These are phyloP conservation scores for Brassica incana DNA, from an alignment of 345 rosid genomes.

Conservation along the genomic window DNA sequence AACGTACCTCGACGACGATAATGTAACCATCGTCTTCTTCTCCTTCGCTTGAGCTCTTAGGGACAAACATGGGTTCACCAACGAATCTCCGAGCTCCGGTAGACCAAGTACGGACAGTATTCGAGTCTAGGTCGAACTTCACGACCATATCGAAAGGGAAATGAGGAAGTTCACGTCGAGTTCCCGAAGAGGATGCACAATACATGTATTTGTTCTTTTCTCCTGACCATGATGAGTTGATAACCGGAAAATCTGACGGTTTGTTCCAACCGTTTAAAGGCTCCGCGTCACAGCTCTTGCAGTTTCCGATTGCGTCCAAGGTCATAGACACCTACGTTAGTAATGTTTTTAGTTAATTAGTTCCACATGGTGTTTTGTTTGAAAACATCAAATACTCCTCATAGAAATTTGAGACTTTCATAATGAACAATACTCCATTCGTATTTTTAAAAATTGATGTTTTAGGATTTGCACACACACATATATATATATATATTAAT, in stretches of 20 bases:
- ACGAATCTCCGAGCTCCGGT: constrained; percentile 64
- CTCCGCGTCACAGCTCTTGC: constrained; percentile 51
- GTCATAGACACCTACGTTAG: constrained; percentile 51
- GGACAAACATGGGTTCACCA: constrained; percentile 84
- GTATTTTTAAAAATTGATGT: too few species aligned
- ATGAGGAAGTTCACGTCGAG: constrained; percentile 62
- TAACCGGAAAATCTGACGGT: constrained; percentile 71
- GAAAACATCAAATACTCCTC: too few species aligned
- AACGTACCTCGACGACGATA: constrained; percentile 72
- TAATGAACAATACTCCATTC: neutral
- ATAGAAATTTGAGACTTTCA: neutral
- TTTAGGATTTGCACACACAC: too few species aligned
- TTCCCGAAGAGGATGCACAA: constrained; percentile 68
- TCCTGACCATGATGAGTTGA: constrained; percentile 72
- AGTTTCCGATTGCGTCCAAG: constrained; percentile 50
- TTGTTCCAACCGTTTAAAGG: constrained; percentile 57
- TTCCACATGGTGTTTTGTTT: neutral
- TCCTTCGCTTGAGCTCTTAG: constrained; percentile 36
- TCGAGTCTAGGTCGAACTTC: constrained; percentile 51
- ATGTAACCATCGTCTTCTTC: constrained; percentile 71
- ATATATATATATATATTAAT: too few species aligned
- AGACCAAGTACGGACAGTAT: constrained; percentile 53
- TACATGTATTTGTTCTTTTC: constrained; percentile 48
- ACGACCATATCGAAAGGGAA: constrained; percentile 84
- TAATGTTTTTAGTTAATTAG: neutral